These are phyloP conservation scores for Clarireedia monteithiana DNA, from an alignment of 2,329 filamentous ascomycete species.

Conservation along the genomic window DNA sequence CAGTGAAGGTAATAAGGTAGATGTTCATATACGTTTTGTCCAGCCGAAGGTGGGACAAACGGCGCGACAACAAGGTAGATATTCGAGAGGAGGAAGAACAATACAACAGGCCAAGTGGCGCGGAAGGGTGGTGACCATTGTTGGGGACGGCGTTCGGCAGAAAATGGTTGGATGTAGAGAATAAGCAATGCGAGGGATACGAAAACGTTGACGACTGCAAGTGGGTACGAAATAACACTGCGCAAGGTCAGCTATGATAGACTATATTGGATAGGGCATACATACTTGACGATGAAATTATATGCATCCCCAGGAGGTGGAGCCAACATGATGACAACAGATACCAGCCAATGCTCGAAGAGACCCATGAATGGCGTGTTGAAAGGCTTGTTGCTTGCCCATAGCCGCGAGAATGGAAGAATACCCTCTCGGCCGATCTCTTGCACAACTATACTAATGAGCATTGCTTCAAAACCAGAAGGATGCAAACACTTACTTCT, in stretches of 20 bases:
- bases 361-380: slow-evolving; percentile 54
- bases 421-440: slow-evolving; percentile 59
- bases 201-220: slow-evolving; percentile 49
- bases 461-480: not conserved
- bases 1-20: slow-evolving; percentile 53
- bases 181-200: slow-evolving; percentile 46
- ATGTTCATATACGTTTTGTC: slow-evolving; percentile 44
- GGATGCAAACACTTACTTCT: slow-evolving; percentile 30
- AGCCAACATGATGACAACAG: slow-evolving; percentile 57
- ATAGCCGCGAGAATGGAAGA: slow-evolving; percentile 54
- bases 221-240: slow-evolving; percentile 56
- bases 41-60: slow-evolving; percentile 44
- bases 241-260: not conserved
- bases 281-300: slow-evolving; percentile 53
- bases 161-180: slow-evolving; percentile 42
- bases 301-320: slow-evolving; percentile 61
- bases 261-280: slow-evolving; percentile 10
- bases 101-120: slow-evolving; percentile 44
- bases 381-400: slow-evolving; percentile 56
- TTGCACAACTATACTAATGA: slow-evolving; percentile 41
- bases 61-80: slow-evolving; percentile 53
- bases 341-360: slow-evolving; percentile 57
- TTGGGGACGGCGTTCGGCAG: slow-evolving; percentile 41
- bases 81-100: slow-evolving; percentile 55
- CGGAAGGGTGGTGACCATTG: slow-evolving; percentile 47